Evolutionary conservation across 306 rosid genomes (phyloP).

Genomic region (Quercus variabilis): DNA sequence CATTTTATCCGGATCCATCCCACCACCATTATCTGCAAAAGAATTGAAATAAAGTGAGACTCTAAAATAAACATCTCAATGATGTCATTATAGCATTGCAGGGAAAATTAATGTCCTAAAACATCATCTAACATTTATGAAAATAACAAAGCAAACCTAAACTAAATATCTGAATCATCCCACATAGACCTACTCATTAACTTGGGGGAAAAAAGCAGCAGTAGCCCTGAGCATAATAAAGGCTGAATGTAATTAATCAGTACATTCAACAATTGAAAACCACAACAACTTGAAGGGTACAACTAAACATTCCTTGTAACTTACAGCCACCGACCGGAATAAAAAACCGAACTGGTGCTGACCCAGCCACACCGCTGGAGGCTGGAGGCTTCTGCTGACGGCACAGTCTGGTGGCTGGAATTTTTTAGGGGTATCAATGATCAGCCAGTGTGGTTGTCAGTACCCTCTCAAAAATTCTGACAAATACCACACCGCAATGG

Average conservation of each 20-base stretch:
- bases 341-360: too few species aligned
- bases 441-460: too few species aligned
- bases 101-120: not conserved
- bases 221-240: too few species aligned
- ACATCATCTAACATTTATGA: not conserved
- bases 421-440: too few species aligned
- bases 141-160: not conserved
- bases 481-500: too few species aligned
- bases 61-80: not conserved
- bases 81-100: not conserved
- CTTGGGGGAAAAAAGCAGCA: not conserved
- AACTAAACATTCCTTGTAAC: not conserved
- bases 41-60: conserved; percentile 21
- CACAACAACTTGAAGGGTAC: not conserved
- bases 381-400: too few species aligned
- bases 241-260: not conserved
- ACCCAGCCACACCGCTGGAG: too few species aligned
- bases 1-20: conserved; percentile 97
- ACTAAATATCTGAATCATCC: not conserved
- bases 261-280: not conserved
- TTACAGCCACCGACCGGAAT: too few species aligned
- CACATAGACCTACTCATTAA: not conserved
- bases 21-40: conserved; percentile 97
- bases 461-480: too few species aligned
- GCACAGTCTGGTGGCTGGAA: too few species aligned